Percentiles rank a stretch among this genome's conserved stretches.
Conservation (phyloP, 257 asterid genomes). For the Nicotiana otophora region DNA sequence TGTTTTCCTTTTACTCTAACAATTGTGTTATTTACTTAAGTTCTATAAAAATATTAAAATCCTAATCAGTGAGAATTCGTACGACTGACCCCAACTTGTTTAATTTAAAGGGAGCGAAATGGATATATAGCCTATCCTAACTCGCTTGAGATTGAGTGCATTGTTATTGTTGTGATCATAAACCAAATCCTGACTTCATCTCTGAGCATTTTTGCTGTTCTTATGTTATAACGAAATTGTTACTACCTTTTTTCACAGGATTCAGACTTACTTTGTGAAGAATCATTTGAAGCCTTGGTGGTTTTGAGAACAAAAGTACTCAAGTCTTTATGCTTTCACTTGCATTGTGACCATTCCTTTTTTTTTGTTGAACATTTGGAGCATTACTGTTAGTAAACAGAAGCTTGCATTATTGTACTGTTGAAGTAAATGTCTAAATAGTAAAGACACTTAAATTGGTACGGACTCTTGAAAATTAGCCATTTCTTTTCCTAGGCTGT, state of each 20-base stretch:
- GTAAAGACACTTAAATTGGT: neutral
- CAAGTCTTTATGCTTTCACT: neutral
- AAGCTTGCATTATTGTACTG: neutral
- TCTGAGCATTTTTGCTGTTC: neutral
- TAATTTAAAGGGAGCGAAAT: too few species aligned
- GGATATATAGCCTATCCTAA: too few species aligned
- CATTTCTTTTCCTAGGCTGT: neutral
- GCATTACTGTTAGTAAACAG: slow-evolving; percentile 9
- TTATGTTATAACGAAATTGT: neutral
- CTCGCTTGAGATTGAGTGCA: neutral
- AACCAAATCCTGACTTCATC: neutral
- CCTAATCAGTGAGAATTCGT: too few species aligned
- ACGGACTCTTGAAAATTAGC: neutral
- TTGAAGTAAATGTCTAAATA: neutral
- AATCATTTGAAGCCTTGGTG: neutral
- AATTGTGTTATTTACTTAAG: too few species aligned
- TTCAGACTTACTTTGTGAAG: neutral
- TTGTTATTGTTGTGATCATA: neutral
- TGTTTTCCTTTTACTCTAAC: too few species aligned
- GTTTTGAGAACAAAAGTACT: neutral
- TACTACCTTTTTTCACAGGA: neutral
- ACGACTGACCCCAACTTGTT: too few species aligned
- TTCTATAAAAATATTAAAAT: too few species aligned
- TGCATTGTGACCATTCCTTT: neutral
- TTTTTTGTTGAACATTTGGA: neutral